A percentile compares a stretch with the other conserved stretches of the same genome.
Conservation (phyloP, 176 grass and related monocot species). For the Bonia amplexicaulis region DNA sequence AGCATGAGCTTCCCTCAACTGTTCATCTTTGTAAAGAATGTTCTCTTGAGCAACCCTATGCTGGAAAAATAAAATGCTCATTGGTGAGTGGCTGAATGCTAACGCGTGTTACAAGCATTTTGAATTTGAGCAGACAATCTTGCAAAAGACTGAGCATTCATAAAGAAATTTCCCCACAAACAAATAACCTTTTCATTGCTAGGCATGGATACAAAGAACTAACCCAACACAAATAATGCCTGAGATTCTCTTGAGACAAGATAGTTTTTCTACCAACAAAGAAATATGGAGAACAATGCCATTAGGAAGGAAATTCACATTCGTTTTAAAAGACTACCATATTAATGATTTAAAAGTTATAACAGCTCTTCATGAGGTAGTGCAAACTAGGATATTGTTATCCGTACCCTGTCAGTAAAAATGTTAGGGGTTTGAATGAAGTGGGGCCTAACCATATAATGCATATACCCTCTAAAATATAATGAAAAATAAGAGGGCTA, state of each 20-base stretch:
- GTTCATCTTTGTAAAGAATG: conserved; percentile 94
- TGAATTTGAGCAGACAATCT: neutral
- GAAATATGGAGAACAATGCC: neutral
- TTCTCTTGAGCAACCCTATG: conserved; percentile 90
- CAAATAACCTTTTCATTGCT: conserved; percentile 1
- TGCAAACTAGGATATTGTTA: neutral
- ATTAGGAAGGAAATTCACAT: neutral
- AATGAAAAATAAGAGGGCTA: conserved; percentile 16
- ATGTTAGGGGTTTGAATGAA: neutral
- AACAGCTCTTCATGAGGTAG: neutral
- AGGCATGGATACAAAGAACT: conserved; percentile 7
- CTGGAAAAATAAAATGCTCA: conserved; percentile 43
- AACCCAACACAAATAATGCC: neutral
- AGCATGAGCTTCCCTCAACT: conserved; percentile 90
- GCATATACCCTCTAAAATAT: neutral
- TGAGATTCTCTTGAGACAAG: neutral
- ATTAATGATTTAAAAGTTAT: neutral
- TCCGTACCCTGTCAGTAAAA: neutral
- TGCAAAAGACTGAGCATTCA: neutral
- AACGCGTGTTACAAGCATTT: neutral
- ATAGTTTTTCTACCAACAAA: neutral
- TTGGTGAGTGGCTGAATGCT: neutral
- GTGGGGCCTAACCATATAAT: neutral
- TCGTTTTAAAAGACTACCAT: neutral
- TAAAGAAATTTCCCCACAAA: conserved; percentile 6